Percentiles rank a stretch among this genome's conserved stretches.
These are phyloP conservation scores for Dioscorea dumetorum DNA, from an alignment of 106 monocot species.

Conservation along the genomic window DNA sequence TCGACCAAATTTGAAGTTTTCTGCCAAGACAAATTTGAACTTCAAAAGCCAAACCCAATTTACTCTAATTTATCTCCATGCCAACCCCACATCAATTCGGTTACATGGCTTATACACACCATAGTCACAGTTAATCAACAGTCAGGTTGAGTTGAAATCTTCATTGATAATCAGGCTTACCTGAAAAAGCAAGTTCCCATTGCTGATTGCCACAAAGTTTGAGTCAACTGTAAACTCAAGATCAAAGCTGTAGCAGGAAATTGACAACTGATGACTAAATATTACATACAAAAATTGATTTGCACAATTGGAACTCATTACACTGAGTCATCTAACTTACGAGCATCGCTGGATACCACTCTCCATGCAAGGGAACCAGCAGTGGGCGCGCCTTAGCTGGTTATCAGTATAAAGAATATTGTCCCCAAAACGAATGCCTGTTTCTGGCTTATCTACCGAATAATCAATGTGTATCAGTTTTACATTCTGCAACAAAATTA, in stretches of 20 bases:
- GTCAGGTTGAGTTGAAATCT: too few species aligned
- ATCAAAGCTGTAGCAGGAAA: slow-evolving; percentile 56
- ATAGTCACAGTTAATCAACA: too few species aligned
- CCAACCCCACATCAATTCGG: too few species aligned
- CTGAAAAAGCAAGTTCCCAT: slow-evolving; percentile 86
- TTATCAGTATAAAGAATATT: slow-evolving; percentile 59
- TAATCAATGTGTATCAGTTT: slow-evolving; percentile 73
- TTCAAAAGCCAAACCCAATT: too few species aligned
- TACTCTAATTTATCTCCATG: too few species aligned
- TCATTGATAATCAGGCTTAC: slow-evolving; percentile 17
- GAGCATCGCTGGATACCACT: slow-evolving; percentile 48
- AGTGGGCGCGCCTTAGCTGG: slow-evolving; percentile 73
- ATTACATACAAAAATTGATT: too few species aligned
- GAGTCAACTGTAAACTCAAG: slow-evolving; percentile 81
- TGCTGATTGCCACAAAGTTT: slow-evolving; percentile 89
- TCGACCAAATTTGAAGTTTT: too few species aligned
- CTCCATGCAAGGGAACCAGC: slow-evolving; percentile 97
- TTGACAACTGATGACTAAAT: too few species aligned
- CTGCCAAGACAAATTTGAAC: too few species aligned
- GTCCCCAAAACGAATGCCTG: slow-evolving; percentile 65
- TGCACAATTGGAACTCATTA: too few species aligned
- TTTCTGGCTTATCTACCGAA: slow-evolving; percentile 48
- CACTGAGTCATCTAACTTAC: slow-evolving; percentile 30
- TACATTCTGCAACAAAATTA: slow-evolving; percentile 42
- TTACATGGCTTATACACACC: too few species aligned